A percentile compares a stretch with the other conserved stretches of the same genome.
phyloP scores from a whole-genome alignment of 306 rosid genomes.

The Gillenia trifoliata region DNA sequence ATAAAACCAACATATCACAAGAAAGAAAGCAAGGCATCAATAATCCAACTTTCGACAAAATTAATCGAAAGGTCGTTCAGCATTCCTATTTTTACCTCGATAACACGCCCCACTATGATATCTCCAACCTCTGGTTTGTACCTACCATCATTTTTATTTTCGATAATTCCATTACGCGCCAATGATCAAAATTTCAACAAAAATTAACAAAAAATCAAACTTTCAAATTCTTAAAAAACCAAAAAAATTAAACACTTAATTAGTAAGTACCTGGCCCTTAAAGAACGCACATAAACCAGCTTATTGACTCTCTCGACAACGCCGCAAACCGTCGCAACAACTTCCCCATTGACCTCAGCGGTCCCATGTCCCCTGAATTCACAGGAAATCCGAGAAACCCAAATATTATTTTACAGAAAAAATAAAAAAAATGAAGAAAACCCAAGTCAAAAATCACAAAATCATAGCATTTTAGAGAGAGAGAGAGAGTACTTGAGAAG shows the following conservation, averaged over 20 bases:
- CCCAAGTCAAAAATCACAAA: neutral
- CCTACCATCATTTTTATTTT: constrained; percentile 25
- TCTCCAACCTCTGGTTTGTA: constrained; percentile 97
- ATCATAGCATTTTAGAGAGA: neutral
- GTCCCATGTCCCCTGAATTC: constrained; percentile 81
- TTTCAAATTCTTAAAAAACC: neutral
- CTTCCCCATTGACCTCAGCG: constrained; percentile 57
- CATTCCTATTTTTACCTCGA: constrained; percentile 48
- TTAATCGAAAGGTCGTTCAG: neutral
- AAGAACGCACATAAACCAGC: constrained; percentile 77
- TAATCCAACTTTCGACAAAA: neutral
- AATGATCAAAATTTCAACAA: neutral
- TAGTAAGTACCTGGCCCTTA: constrained; percentile 58
- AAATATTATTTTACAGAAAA: neutral
- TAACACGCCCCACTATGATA: constrained; percentile 75
- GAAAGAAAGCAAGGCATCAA: neutral
- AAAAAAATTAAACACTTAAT: neutral
- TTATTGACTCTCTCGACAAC: constrained; percentile 85
- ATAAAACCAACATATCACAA: neutral
- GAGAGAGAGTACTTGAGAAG: constrained; percentile 33
- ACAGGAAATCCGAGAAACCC: neutral
- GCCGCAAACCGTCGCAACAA: constrained; percentile 79
- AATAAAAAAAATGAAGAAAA: neutral
- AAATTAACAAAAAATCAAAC: no score
- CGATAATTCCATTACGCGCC: neutral